Conservation (phyloP, 1,284 basidiomycete species). For the Prillingera fragicola region DNA sequence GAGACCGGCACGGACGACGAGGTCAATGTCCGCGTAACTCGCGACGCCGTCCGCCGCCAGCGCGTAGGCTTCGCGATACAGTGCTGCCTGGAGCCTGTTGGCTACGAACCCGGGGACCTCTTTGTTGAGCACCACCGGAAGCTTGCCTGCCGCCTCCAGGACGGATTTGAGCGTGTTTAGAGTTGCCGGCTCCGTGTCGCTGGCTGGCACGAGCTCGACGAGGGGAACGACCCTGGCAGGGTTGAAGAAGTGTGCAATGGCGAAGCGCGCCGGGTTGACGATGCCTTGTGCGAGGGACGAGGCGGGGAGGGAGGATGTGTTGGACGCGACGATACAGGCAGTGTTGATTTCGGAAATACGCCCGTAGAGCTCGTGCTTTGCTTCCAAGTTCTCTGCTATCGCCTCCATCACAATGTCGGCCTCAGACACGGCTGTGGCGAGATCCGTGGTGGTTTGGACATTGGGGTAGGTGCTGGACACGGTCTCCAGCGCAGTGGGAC, state of each 20-base stretch:
- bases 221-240: slow-evolving; percentile 10
- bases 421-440: slow-evolving; percentile 3
- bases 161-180: slow-evolving; percentile 1
- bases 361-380: slow-evolving; percentile 8
- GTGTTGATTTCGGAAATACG: slow-evolving; percentile 4
- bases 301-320: slow-evolving; percentile 10
- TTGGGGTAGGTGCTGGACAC: not conserved
- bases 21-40: slow-evolving; percentile 8
- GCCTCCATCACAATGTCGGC: slow-evolving; percentile 12
- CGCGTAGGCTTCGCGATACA: slow-evolving; percentile 11
- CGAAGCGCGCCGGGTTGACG: slow-evolving; percentile 3
- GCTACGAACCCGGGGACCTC: slow-evolving; percentile 14
- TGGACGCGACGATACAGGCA: slow-evolving; percentile 7
- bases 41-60: slow-evolving; percentile 12
- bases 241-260: slow-evolving; percentile 16
- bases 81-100: slow-evolving; percentile 13
- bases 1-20: slow-evolving; percentile 10
- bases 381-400: slow-evolving; percentile 9
- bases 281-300: not conserved
- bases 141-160: slow-evolving; percentile 5
- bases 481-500: not conserved
- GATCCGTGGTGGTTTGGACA: not conserved
- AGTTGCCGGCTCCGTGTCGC: not conserved
- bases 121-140: slow-evolving; percentile 8
- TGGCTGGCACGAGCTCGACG: slow-evolving; percentile 8